Evolutionary conservation across 176 grass and related monocot genomes (phyloP), one percentile per base, ranked within the genome.

Genomic region (Aegilops bicornis): DNA sequence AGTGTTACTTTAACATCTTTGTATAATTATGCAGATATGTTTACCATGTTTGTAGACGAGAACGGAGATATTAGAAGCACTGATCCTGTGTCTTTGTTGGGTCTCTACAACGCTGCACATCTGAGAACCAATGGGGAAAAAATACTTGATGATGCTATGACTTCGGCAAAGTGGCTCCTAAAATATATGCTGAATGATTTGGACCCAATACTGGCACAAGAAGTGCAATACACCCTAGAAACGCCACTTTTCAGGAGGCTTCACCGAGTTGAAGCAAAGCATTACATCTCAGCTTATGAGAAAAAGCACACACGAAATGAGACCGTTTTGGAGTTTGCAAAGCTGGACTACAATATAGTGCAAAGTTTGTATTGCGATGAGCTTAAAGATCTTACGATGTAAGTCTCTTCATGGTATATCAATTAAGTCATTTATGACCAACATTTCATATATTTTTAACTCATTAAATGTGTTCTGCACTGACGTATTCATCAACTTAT

Each of bases 21-120:
- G 19, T 20, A 20, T 7, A 56, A 20, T 7, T 56, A 20, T 19
- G 12, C 52, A 56, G 52, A 56, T 20, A 15, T 56, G 52, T 56
- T 56, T 20, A 19, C 54, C 54, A 59, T 7, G 54, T 59, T 59
- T 8, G 4, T 59, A 20, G 54, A 59, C 7, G 19, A 59, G 2
- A 59, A 59, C 19, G 54, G 54, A 59, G 20, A 59, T 59, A 59
- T 59, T 59, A 17, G 19, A 22, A 59, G 54, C 54, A 59, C 6
- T 59, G 54, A 59, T 59, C 17, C 19, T 22, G 8, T 20, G 3
- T 59, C 54, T 7, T 59, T 92, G 48, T 17, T 88, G 33, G 73
- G 78, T 39, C 4, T 91, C 47, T 88, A 91, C 7, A 56, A 91
- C 33, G 86, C 90, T 8, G 86, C 82, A 12, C 85, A 42, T 42